phyloP scores from a whole-genome alignment of 2,329 filamentous ascomycete species.

The Neopestalotiopsis sp. region DNA sequence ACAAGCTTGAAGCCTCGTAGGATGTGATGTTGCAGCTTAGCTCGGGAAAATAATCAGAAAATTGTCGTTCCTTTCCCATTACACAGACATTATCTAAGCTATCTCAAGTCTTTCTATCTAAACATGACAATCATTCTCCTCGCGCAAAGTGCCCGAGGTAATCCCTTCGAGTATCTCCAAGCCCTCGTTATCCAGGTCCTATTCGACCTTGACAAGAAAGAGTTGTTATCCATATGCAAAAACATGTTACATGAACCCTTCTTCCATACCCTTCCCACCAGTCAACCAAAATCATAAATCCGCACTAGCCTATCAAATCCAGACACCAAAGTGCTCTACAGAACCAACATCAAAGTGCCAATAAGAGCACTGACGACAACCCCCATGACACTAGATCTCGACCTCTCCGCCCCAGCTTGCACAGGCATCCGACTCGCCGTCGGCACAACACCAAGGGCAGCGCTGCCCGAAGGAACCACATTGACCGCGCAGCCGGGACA shows the following conservation, averaged over 20 bases:
- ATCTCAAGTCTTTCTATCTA: not conserved
- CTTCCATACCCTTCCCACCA: too few species aligned
- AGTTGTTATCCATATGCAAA: too few species aligned
- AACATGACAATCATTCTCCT: not conserved
- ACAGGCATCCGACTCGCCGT: constrained; percentile 4
- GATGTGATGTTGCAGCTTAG: not conserved
- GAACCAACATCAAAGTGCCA: not conserved
- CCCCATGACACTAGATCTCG: not conserved
- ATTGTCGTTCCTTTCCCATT: not conserved
- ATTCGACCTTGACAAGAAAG: too few species aligned
- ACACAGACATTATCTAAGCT: not conserved
- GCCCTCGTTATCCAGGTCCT: not conserved
- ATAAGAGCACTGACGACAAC: not conserved
- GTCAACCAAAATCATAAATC: too few species aligned
- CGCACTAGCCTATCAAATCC: not conserved
- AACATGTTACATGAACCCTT: too few species aligned
- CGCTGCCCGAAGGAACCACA: not conserved
- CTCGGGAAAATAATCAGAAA: too few species aligned
- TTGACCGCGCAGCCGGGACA: not conserved
- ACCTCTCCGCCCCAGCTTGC: constrained; percentile 1
- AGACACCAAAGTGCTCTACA: not conserved
- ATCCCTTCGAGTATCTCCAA: not conserved
- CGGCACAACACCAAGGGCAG: not conserved
- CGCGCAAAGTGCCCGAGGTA: too few species aligned
- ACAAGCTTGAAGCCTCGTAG: too few species aligned